Evolutionary conservation across 495 filamentous ascomycete genomes (phyloP).

Genomic region (Tuber microsphaerosporum): DNA sequence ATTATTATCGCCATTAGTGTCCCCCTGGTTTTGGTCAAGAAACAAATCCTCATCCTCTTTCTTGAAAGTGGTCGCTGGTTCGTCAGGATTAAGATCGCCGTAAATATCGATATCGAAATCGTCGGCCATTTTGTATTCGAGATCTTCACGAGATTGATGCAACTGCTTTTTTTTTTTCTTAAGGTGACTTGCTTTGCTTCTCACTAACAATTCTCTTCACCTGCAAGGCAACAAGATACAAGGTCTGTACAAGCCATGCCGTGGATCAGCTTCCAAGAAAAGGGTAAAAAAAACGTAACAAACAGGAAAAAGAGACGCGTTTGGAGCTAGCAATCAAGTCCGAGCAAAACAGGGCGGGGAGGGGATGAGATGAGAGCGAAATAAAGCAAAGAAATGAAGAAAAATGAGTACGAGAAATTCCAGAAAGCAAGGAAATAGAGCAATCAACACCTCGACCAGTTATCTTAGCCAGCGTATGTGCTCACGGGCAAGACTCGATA

Average conservation of each 20-base stretch:
- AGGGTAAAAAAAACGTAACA: slow-evolving; percentile 4
- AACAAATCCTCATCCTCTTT: slow-evolving; percentile 41
- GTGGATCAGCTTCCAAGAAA: slow-evolving; percentile 43
- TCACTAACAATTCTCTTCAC: slow-evolving; percentile 33
- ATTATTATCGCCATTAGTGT: slow-evolving; percentile 47
- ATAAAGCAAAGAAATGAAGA: slow-evolving; percentile 31
- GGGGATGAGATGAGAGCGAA: slow-evolving; percentile 32
- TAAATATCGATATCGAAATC: slow-evolving; percentile 99
- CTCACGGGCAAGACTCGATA: slow-evolving; percentile 28
- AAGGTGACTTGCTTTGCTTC: slow-evolving; percentile 40
- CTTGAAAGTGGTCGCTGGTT: slow-evolving; percentile 40
- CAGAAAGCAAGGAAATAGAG: slow-evolving; percentile 22
- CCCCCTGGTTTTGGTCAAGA: slow-evolving; percentile 45
- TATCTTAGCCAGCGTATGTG: neutral
- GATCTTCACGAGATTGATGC: slow-evolving; percentile 41
- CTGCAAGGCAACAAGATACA: slow-evolving; percentile 40
- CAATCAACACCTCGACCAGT: slow-evolving; percentile 28
- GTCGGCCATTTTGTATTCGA: slow-evolving; percentile 62
- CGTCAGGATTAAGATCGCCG: slow-evolving; percentile 60
- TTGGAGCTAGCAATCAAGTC: slow-evolving; percentile 25
- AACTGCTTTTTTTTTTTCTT: slow-evolving; percentile 35
- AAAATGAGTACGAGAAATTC: slow-evolving; percentile 34
- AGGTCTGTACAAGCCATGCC: slow-evolving; percentile 41
- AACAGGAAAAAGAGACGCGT: slow-evolving; percentile 4
- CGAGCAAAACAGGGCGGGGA: slow-evolving; percentile 20